phyloP scores from a whole-genome alignment of 2,329 filamentous ascomycete genomes.

The Grosmannia serpens region DNA sequence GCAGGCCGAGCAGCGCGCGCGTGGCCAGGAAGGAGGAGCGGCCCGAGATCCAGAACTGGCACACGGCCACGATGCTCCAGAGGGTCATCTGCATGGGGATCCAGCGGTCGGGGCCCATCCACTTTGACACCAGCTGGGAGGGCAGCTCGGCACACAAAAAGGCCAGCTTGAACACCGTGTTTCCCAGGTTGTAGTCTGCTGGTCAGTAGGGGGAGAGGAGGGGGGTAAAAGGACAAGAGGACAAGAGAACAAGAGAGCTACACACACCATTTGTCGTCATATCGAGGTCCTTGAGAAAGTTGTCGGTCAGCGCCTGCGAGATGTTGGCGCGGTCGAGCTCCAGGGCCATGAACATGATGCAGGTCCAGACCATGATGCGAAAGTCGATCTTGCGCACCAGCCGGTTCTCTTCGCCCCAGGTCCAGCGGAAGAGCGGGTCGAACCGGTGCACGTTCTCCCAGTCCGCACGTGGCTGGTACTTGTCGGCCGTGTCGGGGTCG shows the following conservation, averaged over 20 bases:
- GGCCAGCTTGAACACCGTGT: slow-evolving; percentile 34
- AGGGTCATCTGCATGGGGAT: slow-evolving; percentile 46
- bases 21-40: slow-evolving; percentile 26
- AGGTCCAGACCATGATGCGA: slow-evolving; percentile 31
- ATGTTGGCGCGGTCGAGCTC: slow-evolving; percentile 39
- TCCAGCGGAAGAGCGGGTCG: slow-evolving; percentile 32
- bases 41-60: slow-evolving; percentile 31
- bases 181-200: slow-evolving; percentile 34
- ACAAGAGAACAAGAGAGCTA: neutral
- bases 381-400: slow-evolving; percentile 34
- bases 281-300: slow-evolving; percentile 30
- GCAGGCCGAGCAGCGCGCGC: slow-evolving; percentile 26
- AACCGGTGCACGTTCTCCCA: slow-evolving; percentile 35
- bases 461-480: slow-evolving; percentile 20
- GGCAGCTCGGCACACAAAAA: slow-evolving; percentile 48
- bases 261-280: slow-evolving; percentile 31
- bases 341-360: slow-evolving; percentile 37
- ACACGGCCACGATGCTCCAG: slow-evolving; percentile 41
- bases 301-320: slow-evolving; percentile 33
- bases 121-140: slow-evolving; percentile 48
- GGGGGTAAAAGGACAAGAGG: neutral
- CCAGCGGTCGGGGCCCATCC: slow-evolving; percentile 46
- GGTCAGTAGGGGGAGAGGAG: neutral
- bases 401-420: slow-evolving; percentile 25
- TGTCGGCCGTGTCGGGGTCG: slow-evolving; percentile 22